These are phyloP conservation scores for Schwanniomyces occidentalis DNA, from an alignment of 805 yeast species.

Conservation along the genomic window DNA sequence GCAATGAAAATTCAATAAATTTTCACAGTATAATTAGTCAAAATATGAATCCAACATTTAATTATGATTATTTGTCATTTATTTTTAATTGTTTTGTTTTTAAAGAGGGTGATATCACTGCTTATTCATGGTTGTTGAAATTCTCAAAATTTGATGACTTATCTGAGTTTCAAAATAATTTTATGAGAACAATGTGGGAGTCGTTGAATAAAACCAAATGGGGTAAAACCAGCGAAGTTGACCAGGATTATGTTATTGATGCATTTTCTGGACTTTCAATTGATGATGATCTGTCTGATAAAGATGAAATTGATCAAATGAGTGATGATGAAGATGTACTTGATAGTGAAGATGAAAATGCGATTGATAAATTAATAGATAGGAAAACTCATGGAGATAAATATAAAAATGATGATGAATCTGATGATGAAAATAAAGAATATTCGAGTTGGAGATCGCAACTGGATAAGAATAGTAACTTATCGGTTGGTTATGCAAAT, in stretches of 20 bases:
- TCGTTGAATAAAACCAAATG: slow-evolving; percentile 51
- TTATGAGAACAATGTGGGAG: slow-evolving; percentile 64
- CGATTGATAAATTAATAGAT: slow-evolving; percentile 1
- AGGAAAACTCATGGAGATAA: slow-evolving; percentile 6
- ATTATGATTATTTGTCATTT: slow-evolving; percentile 55
- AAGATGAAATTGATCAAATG: slow-evolving; percentile 21
- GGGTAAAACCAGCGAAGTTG: slow-evolving; percentile 40
- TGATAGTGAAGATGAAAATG: slow-evolving; percentile 29
- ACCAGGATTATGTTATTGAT: slow-evolving; percentile 56
- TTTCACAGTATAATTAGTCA: slow-evolving; percentile 27
- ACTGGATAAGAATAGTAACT: slow-evolving; percentile 54
- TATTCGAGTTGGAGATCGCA: slow-evolving; percentile 18
- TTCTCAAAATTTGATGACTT: slow-evolving; percentile 46
- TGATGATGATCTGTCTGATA: slow-evolving; percentile 32
- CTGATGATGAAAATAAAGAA: slow-evolving; percentile 31
- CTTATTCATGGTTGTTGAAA: slow-evolving; percentile 63
- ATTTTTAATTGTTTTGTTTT: slow-evolving; percentile 56
- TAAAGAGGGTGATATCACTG: slow-evolving; percentile 27
- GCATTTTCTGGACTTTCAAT: slow-evolving; percentile 46
- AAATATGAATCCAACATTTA: slow-evolving; percentile 66
- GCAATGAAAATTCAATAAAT: slow-evolving; percentile 5
- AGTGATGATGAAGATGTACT: slow-evolving; percentile 21
- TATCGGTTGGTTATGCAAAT: slow-evolving; percentile 69
- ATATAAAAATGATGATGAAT: slow-evolving; percentile 26
- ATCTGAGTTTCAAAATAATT: slow-evolving; percentile 50